phyloP scores from a whole-genome alignment of 2,329 filamentous ascomycete genomes.

The Pseudopithomyces chartarum region DNA sequence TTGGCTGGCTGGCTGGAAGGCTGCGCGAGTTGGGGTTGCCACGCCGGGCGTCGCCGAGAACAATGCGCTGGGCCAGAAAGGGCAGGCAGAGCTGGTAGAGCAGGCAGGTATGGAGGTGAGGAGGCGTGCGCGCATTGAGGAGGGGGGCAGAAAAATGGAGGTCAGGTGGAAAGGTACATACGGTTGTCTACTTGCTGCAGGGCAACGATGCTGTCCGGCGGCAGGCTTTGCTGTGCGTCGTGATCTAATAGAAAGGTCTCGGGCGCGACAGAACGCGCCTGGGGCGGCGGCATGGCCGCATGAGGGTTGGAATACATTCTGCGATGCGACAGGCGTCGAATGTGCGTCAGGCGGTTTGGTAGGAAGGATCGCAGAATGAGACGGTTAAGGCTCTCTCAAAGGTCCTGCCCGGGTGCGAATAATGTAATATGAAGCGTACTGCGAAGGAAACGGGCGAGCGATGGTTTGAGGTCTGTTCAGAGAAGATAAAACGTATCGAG shows the following conservation, averaged over 20 bases:
- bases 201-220: slow-evolving; percentile 94
- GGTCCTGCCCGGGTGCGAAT: slow-evolving; percentile 45
- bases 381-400: slow-evolving; percentile 35
- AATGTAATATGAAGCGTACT: slow-evolving; percentile 44
- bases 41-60: slow-evolving; percentile 5
- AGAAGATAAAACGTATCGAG: slow-evolving; percentile 45
- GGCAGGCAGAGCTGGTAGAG: no score
- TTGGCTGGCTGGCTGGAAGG: neutral
- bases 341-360: slow-evolving; percentile 34
- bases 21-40: slow-evolving; percentile 2
- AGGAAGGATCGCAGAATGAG: slow-evolving; percentile 28
- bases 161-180: slow-evolving; percentile 56
- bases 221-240: slow-evolving; percentile 94
- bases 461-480: slow-evolving; percentile 44
- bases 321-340: slow-evolving; percentile 40
- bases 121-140: no score
- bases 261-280: slow-evolving; percentile 72
- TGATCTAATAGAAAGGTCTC: slow-evolving; percentile 99
- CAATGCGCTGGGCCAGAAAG: slow-evolving; percentile 17
- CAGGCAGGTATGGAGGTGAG: no score
- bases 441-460: slow-evolving; percentile 42
- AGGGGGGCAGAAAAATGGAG: no score
- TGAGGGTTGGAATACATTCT: slow-evolving; percentile 62
- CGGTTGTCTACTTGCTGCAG: slow-evolving; percentile 97
- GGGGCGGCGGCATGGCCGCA: slow-evolving; percentile 84